Base-by-base conservation (phyloP, 139 green algal genomes). In the Zygnema circumcarinatum region DNA sequence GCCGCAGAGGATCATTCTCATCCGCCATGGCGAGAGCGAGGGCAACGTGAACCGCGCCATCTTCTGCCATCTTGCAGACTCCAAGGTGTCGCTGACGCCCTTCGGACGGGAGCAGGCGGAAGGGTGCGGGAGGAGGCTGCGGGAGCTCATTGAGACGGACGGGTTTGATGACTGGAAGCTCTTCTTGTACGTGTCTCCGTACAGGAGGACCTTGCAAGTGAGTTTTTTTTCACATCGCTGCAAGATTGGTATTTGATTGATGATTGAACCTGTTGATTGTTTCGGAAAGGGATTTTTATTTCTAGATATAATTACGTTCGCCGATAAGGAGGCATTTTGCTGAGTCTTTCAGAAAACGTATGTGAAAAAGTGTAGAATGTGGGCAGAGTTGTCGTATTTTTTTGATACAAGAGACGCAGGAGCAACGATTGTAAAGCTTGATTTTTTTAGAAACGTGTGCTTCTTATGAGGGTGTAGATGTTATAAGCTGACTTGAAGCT, bases 11-110 rank as follows among this genome's bases (percentile, higher is more conserved):
- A 93, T 93, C 62, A 84, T 93, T 3, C 67, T 93, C 1, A 76
- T 93, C 32, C 76, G 90, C 32, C 90, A 93, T 76, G 90, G 87
- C n/a, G 81, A 93, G 83, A 87, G 81, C 81, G 67, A 87, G 68
- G 81, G 81, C 22, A 87, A 87, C 81, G 20, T 87, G 33, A 72
- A 87, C 67, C 69, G 81, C 22, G 38, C 31, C 0, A 35, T 87
- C 1, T 87, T 92, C 84, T 85, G 38, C 53, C n/a, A 53, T 1
- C 84, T 47, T 31, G 80, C 90, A 1, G 90, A 93, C 87, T 79
- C 54, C 1, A 62, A 72, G 41, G 81, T 93, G 32, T 41, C 21
- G 32, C 80, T 93, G 2, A 93, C 90, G 11, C 2, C 16, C 21
- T 42, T 47, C 25, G 90, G 90, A 7, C 76, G 39, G 25, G 38